Conservation (phyloP, 352 stramenopile genomes). For the Globisporangium perplexum region DNA sequence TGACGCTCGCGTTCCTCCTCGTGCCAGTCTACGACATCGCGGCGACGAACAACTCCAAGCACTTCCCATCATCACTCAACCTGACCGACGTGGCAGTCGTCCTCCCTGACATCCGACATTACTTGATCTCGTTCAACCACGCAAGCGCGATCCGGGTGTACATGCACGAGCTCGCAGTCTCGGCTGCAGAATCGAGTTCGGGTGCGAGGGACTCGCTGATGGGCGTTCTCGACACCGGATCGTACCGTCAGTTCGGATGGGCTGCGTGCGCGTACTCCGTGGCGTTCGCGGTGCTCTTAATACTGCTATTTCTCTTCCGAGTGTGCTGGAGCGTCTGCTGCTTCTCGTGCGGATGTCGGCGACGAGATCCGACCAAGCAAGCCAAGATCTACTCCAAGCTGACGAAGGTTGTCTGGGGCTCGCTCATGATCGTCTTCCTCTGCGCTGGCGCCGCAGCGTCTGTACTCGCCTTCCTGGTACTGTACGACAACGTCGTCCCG, state of each 20-base stretch:
- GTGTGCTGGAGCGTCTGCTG: constrained; percentile 42
- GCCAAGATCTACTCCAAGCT: constrained; percentile 43
- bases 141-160: constrained; percentile 16
- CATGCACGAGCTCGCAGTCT: not conserved
- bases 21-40: constrained; percentile 57
- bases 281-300: constrained; percentile 17
- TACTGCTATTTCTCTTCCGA: constrained; percentile 35
- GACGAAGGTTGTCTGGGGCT: constrained; percentile 36
- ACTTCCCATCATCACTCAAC: constrained; percentile 34
- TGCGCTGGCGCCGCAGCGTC: constrained; percentile 15
- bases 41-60: constrained; percentile 26
- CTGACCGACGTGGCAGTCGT: constrained; percentile 23
- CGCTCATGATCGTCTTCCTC: constrained; percentile 27
- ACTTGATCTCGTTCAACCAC: constrained; percentile 41
- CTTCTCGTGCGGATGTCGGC: constrained; percentile 42
- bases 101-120: constrained; percentile 42
- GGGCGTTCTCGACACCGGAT: constrained; percentile 17
- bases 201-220: constrained; percentile 12
- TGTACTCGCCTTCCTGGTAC: constrained; percentile 24
- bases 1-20: not conserved
- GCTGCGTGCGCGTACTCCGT: constrained; percentile 22
- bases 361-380: constrained; percentile 31
- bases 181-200: not conserved
- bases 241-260: constrained; percentile 51
- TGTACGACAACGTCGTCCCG: constrained; percentile 27